Conservation (phyloP, 2,329 filamentous ascomycete species). For the Penicillium sp. region DNA sequence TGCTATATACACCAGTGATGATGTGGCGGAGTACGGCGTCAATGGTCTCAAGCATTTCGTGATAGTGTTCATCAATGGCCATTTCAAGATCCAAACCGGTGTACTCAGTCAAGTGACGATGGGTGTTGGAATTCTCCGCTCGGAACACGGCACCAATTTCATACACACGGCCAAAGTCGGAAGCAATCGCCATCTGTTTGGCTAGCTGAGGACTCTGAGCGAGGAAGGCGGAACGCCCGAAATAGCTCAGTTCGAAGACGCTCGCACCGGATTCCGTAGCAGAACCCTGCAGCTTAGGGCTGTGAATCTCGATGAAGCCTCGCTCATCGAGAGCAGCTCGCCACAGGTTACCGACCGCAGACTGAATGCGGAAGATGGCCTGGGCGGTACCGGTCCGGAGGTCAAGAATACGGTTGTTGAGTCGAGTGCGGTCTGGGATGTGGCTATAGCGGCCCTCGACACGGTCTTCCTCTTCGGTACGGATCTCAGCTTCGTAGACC, state of each 20-base stretch:
- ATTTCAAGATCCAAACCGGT: constrained; percentile 92
- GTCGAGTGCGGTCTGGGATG: constrained; percentile 68
- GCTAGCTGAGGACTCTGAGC: constrained; percentile 88
- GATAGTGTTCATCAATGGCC: constrained; percentile 83
- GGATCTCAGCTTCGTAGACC: constrained; percentile 65
- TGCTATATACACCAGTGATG: constrained; percentile 66
- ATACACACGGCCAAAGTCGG: constrained; percentile 84
- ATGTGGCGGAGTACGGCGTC: constrained; percentile 79
- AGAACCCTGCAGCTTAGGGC: constrained; percentile 82
- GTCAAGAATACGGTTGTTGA: constrained; percentile 76
- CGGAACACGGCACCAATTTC: constrained; percentile 89
- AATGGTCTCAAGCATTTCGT: constrained; percentile 76
- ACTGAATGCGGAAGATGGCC: constrained; percentile 81
- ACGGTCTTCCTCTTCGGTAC: constrained; percentile 49
- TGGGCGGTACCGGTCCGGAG: constrained; percentile 82
- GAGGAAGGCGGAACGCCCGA: constrained; percentile 78
- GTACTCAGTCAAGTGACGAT: constrained; percentile 90
- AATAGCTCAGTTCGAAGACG: constrained; percentile 90
- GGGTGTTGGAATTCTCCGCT: constrained; percentile 93
- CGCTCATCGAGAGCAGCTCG: constrained; percentile 68
- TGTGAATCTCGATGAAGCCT: constrained; percentile 89
- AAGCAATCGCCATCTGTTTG: constrained; percentile 88
- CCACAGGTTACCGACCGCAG: constrained; percentile 75
- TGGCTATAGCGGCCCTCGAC: constrained; percentile 56
- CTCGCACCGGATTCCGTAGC: constrained; percentile 89